Conservation (phyloP, 768 basidiomycete genomes). For the Suillus weaverae region DNA sequence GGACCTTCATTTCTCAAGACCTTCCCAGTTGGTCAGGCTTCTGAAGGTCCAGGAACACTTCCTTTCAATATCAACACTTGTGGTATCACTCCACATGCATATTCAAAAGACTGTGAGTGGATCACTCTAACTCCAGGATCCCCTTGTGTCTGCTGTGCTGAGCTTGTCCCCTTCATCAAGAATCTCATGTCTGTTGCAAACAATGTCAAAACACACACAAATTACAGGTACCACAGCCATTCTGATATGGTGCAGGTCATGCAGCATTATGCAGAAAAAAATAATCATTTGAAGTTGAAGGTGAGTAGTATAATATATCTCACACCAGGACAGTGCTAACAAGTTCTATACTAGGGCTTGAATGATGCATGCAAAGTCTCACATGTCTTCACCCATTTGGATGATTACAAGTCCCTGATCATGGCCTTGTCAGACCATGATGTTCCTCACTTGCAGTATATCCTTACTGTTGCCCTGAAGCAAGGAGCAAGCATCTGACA, state of each 20-base stretch:
- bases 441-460: constrained; percentile 6
- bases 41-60: background rate
- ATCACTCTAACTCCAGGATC: background rate
- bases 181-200: too few relatives aligned
- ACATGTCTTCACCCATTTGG: background rate
- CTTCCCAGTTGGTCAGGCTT: background rate
- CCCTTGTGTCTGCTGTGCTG: background rate
- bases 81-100: background rate
- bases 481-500: constrained; percentile 9
- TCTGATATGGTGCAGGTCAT: too few relatives aligned
- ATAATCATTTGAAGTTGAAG: background rate
- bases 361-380: background rate
- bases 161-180: background rate
- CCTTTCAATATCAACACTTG: background rate
- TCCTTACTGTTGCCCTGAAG: constrained; percentile 13
- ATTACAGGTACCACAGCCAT: too few relatives aligned
- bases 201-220: background rate
- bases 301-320: background rate
- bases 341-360: background rate
- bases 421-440: constrained; percentile 7
- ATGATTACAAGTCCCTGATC: constrained; percentile 7
- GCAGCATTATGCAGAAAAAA: too few relatives aligned
- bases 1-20: background rate
- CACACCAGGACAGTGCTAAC: too few relatives aligned
- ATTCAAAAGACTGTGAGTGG: background rate